Evolutionary conservation across 1,284 basidiomycete genomes (phyloP).

Genomic region (Trametes sp.): DNA sequence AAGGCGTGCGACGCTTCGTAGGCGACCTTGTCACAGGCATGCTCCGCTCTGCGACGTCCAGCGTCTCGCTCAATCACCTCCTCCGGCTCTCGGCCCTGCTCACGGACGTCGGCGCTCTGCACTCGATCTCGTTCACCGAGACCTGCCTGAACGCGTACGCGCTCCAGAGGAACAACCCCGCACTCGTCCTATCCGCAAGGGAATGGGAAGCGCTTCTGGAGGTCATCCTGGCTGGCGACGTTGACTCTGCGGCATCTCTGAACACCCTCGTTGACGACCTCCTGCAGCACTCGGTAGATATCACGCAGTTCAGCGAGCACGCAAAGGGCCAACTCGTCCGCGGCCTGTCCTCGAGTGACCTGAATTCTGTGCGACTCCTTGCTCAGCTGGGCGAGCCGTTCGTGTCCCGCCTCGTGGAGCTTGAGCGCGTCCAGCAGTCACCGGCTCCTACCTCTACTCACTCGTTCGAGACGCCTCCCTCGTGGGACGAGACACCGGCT

Average conservation of each 20-base stretch:
- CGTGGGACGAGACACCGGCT: constrained; percentile 26
- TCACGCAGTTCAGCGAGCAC: constrained; percentile 27
- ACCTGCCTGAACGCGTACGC: constrained; percentile 41
- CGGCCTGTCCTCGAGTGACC: constrained; percentile 25
- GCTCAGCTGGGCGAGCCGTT: constrained; percentile 32
- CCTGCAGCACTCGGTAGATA: constrained; percentile 28
- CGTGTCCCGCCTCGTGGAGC: constrained; percentile 23
- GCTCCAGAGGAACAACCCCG: constrained; percentile 34
- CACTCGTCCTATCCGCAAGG: constrained; percentile 30
- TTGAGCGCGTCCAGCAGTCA: constrained; percentile 19
- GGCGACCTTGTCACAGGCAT: constrained; percentile 23
- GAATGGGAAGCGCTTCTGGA: constrained; percentile 44
- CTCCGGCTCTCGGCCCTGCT: constrained; percentile 28
- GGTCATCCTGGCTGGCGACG: constrained; percentile 28
- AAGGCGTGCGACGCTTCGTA: constrained; percentile 30
- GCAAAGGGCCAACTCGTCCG: constrained; percentile 29
- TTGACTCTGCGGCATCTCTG: constrained; percentile 24
- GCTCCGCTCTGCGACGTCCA: neutral
- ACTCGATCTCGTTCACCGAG: constrained; percentile 23
- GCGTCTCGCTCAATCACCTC: constrained; percentile 21
- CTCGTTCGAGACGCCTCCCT: constrained; percentile 21
- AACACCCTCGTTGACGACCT: constrained; percentile 32
- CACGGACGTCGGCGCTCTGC: constrained; percentile 27
- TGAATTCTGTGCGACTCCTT: constrained; percentile 27
- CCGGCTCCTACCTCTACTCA: constrained; percentile 19